Evolutionary conservation across 2,329 filamentous ascomycete genomes (phyloP), one percentile per base, ranked within the genome.

Genomic region (Microdochium trichocladiopsis): DNA sequence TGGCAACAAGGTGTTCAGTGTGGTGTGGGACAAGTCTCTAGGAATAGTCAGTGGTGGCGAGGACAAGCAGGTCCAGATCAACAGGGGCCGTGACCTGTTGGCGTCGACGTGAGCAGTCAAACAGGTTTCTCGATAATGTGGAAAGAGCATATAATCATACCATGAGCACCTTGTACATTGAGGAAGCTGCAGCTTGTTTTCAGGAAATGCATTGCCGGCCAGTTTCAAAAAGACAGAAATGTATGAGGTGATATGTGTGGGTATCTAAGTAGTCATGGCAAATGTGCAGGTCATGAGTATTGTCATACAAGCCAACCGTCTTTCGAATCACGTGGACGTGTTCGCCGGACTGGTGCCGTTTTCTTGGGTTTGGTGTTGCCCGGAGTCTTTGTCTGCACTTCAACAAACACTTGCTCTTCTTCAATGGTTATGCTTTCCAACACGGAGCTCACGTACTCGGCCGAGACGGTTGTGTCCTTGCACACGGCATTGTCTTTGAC

Each of bases 1-100:
- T 54, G 91, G 91, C 23, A 82, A 86, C 56, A 97, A 97, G 79
- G 90, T 99, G 49, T 90, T 97, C 68, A 82, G 83, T 31, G 88
- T 97, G 4, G 80, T 77, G 54, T 99, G 94, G 94, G 89, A 96
- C 69, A 76, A 78, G 66, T 81, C 84, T 6, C 83, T 95, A 64
- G 95, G 94, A 1, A 93, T 99, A 66, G 87, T 96, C 47, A 95
- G 89, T 63, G 91, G 78, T 45, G 91, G 93, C 16, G 92, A 97
- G 78, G 94, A 99, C 66, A 96, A 94, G 74, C 85, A 83, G 73
- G 85, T 99, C 62, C 94, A 99, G 75, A 84, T 99, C 55, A 96
- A 99, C 69, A 79, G 80, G 59, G 85, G 83, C 18, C 77, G 80
- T 56, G 79, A 75, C 53, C 58, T 82, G 45, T 63, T 80, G 47